Percentiles rank a stretch among this genome's conserved stretches.
These are phyloP conservation scores for Suhomyces ambrosiae DNA, from an alignment of 1,139 yeast genomes.

Conservation along the genomic window DNA sequence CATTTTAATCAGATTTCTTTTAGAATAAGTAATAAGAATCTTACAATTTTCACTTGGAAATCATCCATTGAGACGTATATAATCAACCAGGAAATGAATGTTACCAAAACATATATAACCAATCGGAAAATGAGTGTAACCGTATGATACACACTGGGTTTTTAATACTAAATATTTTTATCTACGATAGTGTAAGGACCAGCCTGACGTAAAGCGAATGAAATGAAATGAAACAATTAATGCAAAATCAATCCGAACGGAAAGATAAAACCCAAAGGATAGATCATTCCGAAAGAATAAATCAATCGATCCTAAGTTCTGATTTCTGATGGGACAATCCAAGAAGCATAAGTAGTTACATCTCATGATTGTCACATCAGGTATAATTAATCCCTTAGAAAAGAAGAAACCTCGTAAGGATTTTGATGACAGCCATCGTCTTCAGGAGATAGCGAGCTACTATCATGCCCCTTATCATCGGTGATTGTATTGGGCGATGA, in stretches of 20 bases:
- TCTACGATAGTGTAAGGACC: no score
- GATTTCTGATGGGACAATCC: no score
- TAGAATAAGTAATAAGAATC: no score
- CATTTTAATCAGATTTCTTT: no score
- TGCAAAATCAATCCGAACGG: conserved; percentile 1
- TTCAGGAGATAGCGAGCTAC: neutral
- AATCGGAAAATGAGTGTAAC: neutral
- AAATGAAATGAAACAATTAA: neutral
- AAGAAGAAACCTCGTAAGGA: conserved; percentile 31
- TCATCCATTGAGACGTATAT: neutral
- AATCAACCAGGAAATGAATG: neutral
- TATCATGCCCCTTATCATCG: neutral
- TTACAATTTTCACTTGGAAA: neutral
- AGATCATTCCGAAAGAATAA: no score
- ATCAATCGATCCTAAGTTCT: no score
- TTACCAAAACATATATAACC: neutral
- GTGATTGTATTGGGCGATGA: conserved; percentile 17
- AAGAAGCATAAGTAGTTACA: no score
- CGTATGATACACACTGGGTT: no score
- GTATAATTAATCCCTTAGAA: conserved; percentile 16
- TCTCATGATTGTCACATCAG: no score
- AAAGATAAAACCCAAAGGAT: no score
- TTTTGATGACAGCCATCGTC: neutral
- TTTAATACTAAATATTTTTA: no score
- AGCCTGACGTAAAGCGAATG: neutral